phyloP scores from a whole-genome alignment of 1,284 basidiomycete genomes.

The Ustilago lituana region DNA sequence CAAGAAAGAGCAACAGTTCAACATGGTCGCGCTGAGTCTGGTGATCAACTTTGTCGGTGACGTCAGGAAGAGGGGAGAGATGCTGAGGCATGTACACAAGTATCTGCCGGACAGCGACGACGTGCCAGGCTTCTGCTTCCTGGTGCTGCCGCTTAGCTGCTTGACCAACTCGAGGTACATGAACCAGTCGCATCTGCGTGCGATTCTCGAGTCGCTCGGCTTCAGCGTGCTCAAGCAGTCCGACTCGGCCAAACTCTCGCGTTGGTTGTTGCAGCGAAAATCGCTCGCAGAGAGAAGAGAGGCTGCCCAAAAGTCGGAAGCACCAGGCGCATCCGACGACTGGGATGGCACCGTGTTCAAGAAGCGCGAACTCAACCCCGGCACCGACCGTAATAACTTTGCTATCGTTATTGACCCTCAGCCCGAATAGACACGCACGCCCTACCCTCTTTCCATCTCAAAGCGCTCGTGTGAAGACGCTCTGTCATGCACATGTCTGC shows the following conservation, averaged over 20 bases:
- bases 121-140: constrained; percentile 64
- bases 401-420: constrained; percentile 55
- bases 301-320: constrained; percentile 14
- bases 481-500: no score
- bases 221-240: constrained; percentile 65
- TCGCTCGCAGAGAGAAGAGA: constrained; percentile 8
- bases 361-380: constrained; percentile 63
- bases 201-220: constrained; percentile 65
- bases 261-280: constrained; percentile 66
- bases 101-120: constrained; percentile 38
- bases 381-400: constrained; percentile 68
- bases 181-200: constrained; percentile 61
- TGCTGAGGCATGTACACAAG: constrained; percentile 61
- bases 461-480: no score
- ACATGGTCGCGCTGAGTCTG: constrained; percentile 68
- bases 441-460: no score
- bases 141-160: constrained; percentile 69
- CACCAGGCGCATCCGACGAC: constrained; percentile 14
- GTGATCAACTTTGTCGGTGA: constrained; percentile 69
- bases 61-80: constrained; percentile 63
- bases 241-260: constrained; percentile 67
- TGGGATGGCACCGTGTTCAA: constrained; percentile 66
- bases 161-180: constrained; percentile 68
- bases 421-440: constrained; percentile 13
- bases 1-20: constrained; percentile 51